Evolutionary conservation across 345 rosid genomes (phyloP).

Genomic region (Eucalyptus curtisii): DNA sequence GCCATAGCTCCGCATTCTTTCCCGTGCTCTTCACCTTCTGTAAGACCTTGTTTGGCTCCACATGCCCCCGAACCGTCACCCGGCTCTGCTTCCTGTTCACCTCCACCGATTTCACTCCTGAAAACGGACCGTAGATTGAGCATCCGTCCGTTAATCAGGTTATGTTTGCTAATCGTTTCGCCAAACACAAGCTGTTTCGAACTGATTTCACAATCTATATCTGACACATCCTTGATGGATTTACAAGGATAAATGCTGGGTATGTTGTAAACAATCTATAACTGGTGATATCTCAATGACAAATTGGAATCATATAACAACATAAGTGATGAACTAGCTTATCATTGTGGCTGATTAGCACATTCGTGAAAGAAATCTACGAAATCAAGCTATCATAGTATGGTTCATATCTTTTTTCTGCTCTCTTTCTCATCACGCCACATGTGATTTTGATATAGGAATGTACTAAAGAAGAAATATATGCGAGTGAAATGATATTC

Average conservation of each 20-base stretch:
- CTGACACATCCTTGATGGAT: not conserved
- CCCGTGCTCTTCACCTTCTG: not conserved
- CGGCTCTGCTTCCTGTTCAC: not conserved
- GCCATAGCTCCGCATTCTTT: conserved; percentile 1
- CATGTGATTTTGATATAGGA: not conserved
- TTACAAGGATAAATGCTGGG: not conserved
- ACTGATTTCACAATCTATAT: not conserved
- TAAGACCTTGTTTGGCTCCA: not conserved
- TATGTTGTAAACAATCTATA: not conserved
- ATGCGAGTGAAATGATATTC: not conserved
- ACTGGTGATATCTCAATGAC: not conserved
- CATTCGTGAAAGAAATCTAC: not conserved
- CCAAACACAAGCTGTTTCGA: not conserved
- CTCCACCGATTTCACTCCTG: not conserved
- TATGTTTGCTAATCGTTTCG: not conserved
- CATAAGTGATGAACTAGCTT: not conserved
- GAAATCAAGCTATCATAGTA: not conserved
- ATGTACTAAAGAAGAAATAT: not conserved
- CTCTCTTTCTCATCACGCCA: not conserved
- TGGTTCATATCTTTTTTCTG: not conserved
- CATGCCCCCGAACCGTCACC: not conserved
- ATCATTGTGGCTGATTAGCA: not conserved
- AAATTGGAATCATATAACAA: not conserved
- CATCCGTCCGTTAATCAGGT: not conserved
- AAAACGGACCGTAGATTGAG: not conserved